Evolutionary conservation across 257 asterid genomes (phyloP), one percentile per base, ranked within the genome.

Genomic region (Pogostemon cablin): DNA sequence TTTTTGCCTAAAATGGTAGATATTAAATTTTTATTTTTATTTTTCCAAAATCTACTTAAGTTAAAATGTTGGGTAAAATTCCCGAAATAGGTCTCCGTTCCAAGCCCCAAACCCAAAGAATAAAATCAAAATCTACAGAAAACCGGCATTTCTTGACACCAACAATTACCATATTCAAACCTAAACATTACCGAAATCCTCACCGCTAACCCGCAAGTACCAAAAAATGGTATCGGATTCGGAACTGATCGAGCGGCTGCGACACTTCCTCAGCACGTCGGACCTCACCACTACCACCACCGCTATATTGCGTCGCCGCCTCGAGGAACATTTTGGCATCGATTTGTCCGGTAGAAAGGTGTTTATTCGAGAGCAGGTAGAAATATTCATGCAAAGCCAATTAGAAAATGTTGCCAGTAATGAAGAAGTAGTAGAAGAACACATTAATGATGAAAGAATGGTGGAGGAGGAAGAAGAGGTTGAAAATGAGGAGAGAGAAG

Each of bases 231-330:
- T 81, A 39, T 62, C 93, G 79, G 98, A 95, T n/a, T 66, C 86
- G 67, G 93, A 86, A 74, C 81, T 95, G 57, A 84, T 88, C 78
- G 82, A 55, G 52, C 87, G 96, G 75, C 84, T 95, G 72, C 81
- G 81, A 62, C 89, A 85, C 71, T 75, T 89, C 80, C 90, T 95
- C 32, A 80, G 87, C 85, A 74, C 82, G 53, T 84, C 98, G 61
- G 99, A 95, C 95, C 88, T 95, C 71, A 77, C 75, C 81, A 90
- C 83, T 47, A 91, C 96, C 50, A 91, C 93, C 47, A 87, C 83
- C 3, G 74, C 87, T 4, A 72, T 64, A 72, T 90, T 89, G 64
- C 96, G 98, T 69, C 92, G 97, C 58, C 83, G 89, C 41, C 87
- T 95, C 7, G 98, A 91, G 85, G 84, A 81, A 3, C 95, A 91